Evolutionary conservation across 805 yeast genomes (phyloP).

Genomic region (Yarrowia porcina): DNA sequence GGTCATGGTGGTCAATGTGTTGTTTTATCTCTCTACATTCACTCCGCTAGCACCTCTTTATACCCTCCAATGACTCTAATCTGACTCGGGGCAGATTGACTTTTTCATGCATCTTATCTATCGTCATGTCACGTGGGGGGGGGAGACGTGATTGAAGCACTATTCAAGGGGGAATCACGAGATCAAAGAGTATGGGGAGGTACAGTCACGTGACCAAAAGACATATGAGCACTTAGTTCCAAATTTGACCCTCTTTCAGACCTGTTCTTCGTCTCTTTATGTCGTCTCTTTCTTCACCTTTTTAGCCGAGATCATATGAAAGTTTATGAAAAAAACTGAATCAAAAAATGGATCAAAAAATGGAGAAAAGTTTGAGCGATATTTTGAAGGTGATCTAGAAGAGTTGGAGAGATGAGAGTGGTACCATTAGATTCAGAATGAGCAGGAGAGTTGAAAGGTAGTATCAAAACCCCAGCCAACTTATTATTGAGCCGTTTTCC

Average conservation of each 20-base stretch:
- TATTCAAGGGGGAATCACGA: too few species aligned
- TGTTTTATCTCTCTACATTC: too few species aligned
- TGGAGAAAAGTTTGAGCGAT: background rate
- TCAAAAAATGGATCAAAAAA: too few species aligned
- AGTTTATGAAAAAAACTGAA: background rate
- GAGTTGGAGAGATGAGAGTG: background rate
- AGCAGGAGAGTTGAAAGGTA: background rate
- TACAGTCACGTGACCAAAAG: too few species aligned
- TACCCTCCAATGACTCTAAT: background rate
- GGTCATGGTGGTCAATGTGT: background rate
- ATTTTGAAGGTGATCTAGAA: too few species aligned
- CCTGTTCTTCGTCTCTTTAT: background rate
- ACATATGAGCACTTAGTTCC: too few species aligned
- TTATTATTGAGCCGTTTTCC: too few species aligned
- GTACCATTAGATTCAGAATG: too few species aligned
- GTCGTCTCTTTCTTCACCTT: background rate
- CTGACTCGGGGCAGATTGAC: slow-evolving; percentile 12
- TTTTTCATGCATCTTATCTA: slow-evolving; percentile 1
- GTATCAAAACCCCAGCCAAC: too few species aligned
- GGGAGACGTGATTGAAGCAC: too few species aligned
- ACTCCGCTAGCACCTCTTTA: background rate
- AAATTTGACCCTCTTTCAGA: background rate
- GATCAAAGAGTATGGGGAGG: too few species aligned
- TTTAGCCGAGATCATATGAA: background rate
- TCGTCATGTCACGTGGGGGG: slow-evolving; percentile 6